A percentile compares a stretch with the other conserved stretches of the same genome.
Evolutionary conservation across 2,329 filamentous ascomycete species (phyloP).

Genomic region (Cordyceps tenuipes): DNA sequence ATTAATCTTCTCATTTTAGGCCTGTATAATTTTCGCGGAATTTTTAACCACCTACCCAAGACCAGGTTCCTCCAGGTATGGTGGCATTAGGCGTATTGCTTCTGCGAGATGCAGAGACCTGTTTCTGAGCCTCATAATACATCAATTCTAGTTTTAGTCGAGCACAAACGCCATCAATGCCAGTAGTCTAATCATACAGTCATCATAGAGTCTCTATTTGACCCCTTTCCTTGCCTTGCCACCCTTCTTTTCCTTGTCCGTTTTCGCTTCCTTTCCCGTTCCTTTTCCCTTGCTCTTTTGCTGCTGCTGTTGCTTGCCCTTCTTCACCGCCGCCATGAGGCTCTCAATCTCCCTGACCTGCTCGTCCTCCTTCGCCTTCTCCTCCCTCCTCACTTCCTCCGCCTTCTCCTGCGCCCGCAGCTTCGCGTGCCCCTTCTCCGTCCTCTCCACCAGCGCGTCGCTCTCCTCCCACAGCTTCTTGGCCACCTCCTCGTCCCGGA

Average conservation of each 20-base stretch:
- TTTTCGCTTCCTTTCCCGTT: conserved; percentile 27
- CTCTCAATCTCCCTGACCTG: conserved; percentile 25
- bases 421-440: conserved; percentile 69
- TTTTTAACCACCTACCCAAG: not conserved
- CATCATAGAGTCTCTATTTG: not conserved
- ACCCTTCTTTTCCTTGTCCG: not conserved
- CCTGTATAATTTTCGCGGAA: not conserved
- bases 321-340: conserved; percentile 37
- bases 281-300: conserved; percentile 21
- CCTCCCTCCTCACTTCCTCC: conserved; percentile 22
- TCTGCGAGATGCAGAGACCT: not conserved
- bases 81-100: too few species aligned
- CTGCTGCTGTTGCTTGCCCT: conserved; percentile 28
- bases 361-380: conserved; percentile 28
- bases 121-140: not conserved
- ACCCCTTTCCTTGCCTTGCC: conserved; percentile 5
- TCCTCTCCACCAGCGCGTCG: conserved; percentile 71
- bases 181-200: conserved; percentile 2
- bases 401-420: conserved; percentile 29
- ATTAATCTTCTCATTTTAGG: too few species aligned
- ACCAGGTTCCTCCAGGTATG: not conserved
- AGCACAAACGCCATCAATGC: not conserved
- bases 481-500: conserved; percentile 69
- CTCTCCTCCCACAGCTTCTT: conserved; percentile 87
- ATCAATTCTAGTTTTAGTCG: not conserved